Evolutionary conservation across 805 yeast genomes (phyloP), one percentile per base, ranked within the genome.

Genomic region (Yamadazyma laniorum): DNA sequence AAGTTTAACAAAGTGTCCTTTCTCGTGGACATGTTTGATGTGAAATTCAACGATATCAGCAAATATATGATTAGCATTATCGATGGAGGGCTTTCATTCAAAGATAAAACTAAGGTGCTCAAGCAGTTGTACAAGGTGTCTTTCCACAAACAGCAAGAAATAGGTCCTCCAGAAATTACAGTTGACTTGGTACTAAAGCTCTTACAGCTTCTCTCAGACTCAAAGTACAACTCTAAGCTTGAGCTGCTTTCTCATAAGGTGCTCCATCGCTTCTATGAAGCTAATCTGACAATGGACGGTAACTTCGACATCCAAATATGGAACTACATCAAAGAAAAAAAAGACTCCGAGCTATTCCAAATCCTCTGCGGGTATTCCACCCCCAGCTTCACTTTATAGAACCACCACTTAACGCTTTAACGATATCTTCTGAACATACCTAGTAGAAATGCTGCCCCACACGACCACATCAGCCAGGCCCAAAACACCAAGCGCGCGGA

Each of bases 341-440:
- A 30, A 19, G 32, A 34, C 9, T 12, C 34, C 18, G 42, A 31
- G 27, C 4, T 39, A 25, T 34, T 39, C 21, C 34, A 39, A 7
- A 39, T 39, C 22, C 16, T 39, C 5, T 39, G 42, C 30, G 38
- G 39, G 7, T 39, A 39, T 16, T 29, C 42, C 18, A 39, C 31
- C 25, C 42, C 42, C 27, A 32, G 18, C 17, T 38, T 38, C 25
- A 22, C 33, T 3, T n/a, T 32, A 32, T 37, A 37, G 17, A n/a
- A n/a, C n/a, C n/a, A n/a, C n/a, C n/a, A n/a, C n/a, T n/a, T n/a
- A n/a, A n/a, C n/a, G n/a, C n/a, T n/a, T n/a, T n/a, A n/a, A n/a
- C n/a, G n/a, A n/a, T n/a, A n/a, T n/a, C n/a, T n/a, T n/a, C n/a
- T n/a, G n/a, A n/a, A n/a, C n/a, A n/a, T n/a, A n/a, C n/a, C n/a